Evolutionary conservation across 345 rosid genomes (phyloP).

Genomic region (Clausena lansium): DNA sequence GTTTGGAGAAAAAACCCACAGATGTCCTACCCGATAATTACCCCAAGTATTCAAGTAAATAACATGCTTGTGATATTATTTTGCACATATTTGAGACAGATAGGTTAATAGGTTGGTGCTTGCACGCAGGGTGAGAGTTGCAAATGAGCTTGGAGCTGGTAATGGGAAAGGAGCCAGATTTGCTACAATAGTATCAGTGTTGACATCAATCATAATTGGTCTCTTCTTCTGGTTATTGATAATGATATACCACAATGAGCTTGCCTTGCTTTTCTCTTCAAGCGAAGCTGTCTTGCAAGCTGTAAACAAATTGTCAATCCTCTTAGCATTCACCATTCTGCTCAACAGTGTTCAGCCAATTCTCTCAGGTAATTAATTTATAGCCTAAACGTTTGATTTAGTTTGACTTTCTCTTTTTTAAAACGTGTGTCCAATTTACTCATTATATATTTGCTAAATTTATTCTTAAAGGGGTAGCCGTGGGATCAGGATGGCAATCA

Average conservation of each 20-base stretch:
- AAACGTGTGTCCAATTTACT: neutral
- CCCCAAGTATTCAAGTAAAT: no score
- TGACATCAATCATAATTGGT: constrained; percentile 58
- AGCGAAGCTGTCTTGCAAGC: constrained; percentile 56
- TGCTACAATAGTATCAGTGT: constrained; percentile 59
- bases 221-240: constrained; percentile 53
- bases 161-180: constrained; percentile 84
- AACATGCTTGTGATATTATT: neutral
- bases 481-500: constrained; percentile 97
- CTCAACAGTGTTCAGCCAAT: constrained; percentile 90
- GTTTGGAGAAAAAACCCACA: no score
- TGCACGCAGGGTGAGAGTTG: constrained; percentile 80
- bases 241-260: constrained; percentile 34
- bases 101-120: no score
- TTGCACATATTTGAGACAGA: neutral
- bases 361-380: constrained; percentile 53
- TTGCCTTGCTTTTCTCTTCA: constrained; percentile 58
- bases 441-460: neutral
- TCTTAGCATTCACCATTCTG: constrained; percentile 69
- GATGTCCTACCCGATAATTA: no score
- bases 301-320: constrained; percentile 55
- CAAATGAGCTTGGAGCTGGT: constrained; percentile 91
- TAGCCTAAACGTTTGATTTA: neutral
- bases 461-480: constrained; percentile 69
- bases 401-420: neutral